Evolutionary conservation across 441 rosid genomes (phyloP), one percentile per base, ranked within the genome.

Genomic region (Brassica hybrid): DNA sequence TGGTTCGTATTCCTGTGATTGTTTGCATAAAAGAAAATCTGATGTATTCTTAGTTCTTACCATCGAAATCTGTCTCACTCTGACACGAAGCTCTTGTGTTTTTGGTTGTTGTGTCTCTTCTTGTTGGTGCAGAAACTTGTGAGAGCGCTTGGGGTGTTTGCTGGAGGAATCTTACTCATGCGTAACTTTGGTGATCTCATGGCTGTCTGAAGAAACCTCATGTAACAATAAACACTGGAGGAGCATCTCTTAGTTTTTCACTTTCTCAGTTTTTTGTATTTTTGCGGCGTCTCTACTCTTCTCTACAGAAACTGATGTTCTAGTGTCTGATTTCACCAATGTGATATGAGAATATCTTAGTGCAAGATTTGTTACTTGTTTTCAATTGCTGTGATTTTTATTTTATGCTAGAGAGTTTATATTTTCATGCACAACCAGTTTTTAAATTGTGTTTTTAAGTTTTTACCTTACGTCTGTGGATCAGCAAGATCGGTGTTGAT

Each of bases 131-230:
- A 92, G 98, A 94, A 88, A 85, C 83, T 94, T 88, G 54, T 89
- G 69, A 86, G 86, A 43, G 94, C 94, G 21, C 81, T 81, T 54
- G 96, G 93, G 11, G 8, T 92, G 38, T 94, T 94, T 80, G 92
- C 83, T 0, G 96, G 95, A 74, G 90, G 94, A 18, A 83, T 92
- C 74, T 80, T 90, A 57, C 79, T 94, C 17, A 90, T 94, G 97
- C 86, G 93, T 75, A 89, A 77, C 74, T 94, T 74, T 70, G 98
- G 97, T 60, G 94, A 94, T 74, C 90, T 87, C 65, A 90, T 92
- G 96, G 90, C 88, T 12, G 75, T 92, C 73, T 91, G 80, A 86
- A 70, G 68, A 54, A 57, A 13, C 64, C 6, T 76, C 38, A 71
- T 43, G 56, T 30, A 5, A 60, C 48, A 23, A 43, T 59, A 52